Percentiles rank a stretch among this genome's conserved stretches.
phyloP scores from a whole-genome alignment of 179 eudicot species.

The Monotropa hypopitys region DNA sequence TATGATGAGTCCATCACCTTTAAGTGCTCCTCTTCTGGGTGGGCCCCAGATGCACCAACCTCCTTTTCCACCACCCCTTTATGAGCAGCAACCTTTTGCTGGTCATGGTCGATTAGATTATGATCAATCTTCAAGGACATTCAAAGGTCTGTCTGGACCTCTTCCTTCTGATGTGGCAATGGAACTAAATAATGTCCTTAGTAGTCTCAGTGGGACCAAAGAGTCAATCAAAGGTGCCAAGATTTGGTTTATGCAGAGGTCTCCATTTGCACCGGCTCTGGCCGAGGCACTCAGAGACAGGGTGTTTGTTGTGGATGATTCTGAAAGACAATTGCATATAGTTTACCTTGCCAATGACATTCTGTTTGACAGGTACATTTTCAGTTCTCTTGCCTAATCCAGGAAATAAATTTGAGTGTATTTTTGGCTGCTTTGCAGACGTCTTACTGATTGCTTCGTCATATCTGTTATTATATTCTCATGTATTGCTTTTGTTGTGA shows the following conservation, averaged over 20 bases:
- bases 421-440: not conserved
- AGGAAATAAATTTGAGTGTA: not conserved
- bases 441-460: not conserved
- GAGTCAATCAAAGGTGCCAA: slow-evolving; percentile 93
- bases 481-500: not conserved
- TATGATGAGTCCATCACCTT: slow-evolving; percentile 32
- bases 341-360: slow-evolving; percentile 90
- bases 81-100: slow-evolving; percentile 48
- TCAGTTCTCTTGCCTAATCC: slow-evolving; percentile 1
- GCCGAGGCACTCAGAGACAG: slow-evolving; percentile 84
- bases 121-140: slow-evolving; percentile 53
- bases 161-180: slow-evolving; percentile 84
- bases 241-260: slow-evolving; percentile 92
- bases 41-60: slow-evolving; percentile 53
- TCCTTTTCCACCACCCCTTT: slow-evolving; percentile 40
- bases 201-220: slow-evolving; percentile 71
- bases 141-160: slow-evolving; percentile 66
- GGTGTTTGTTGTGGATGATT: slow-evolving; percentile 55
- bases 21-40: slow-evolving; percentile 30
- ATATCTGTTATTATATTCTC: not conserved
- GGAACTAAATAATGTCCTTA: slow-evolving; percentile 77
- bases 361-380: slow-evolving; percentile 68
- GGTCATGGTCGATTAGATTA: slow-evolving; percentile 59
- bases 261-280: slow-evolving; percentile 68
- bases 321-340: slow-evolving; percentile 83